Conservation (phyloP, 257 asterid species). For the Euphrasia confusa region DNA sequence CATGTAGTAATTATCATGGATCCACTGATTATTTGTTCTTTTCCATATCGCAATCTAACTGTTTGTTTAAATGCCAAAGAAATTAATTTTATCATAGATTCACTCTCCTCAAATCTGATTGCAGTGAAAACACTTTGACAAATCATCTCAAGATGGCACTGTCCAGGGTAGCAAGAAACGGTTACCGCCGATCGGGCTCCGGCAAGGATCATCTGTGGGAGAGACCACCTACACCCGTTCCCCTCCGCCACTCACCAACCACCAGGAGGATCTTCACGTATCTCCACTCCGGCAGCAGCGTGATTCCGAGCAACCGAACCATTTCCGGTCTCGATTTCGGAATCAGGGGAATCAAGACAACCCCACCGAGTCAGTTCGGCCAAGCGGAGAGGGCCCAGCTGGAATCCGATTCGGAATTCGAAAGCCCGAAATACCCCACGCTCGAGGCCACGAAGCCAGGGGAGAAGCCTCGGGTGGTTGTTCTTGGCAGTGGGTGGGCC, state of each 20-base stretch:
- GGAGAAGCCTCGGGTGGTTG: slow-evolving; percentile 91
- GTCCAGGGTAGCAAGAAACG: slow-evolving; percentile 66
- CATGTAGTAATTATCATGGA: too few species aligned
- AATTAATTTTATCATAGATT: too few species aligned
- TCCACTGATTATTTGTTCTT: not conserved
- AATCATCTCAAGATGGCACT: slow-evolving; percentile 46
- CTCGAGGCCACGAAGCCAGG: slow-evolving; percentile 83
- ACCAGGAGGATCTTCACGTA: slow-evolving; percentile 27
- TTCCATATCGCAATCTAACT: not conserved
- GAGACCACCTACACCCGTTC: slow-evolving; percentile 23
- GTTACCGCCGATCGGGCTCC: slow-evolving; percentile 47
- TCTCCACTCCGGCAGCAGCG: slow-evolving; percentile 19
- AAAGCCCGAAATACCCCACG: slow-evolving; percentile 54
- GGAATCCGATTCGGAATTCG: slow-evolving; percentile 58
- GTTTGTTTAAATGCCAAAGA: not conserved
- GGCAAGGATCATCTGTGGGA: slow-evolving; percentile 23
- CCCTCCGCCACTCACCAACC: slow-evolving; percentile 21
- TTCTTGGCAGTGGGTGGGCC: slow-evolving; percentile 95
- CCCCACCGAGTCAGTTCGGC: slow-evolving; percentile 47
- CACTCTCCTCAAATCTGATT: not conserved
- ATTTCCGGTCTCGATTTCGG: slow-evolving; percentile 27
- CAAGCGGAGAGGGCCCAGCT: slow-evolving; percentile 48
- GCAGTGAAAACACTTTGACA: too few species aligned
- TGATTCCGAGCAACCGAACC: slow-evolving; percentile 28
- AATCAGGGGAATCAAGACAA: slow-evolving; percentile 52